These are phyloP conservation scores for Phytophthora litchii DNA, from an alignment of 352 stramenopile genomes.

Conservation along the genomic window DNA sequence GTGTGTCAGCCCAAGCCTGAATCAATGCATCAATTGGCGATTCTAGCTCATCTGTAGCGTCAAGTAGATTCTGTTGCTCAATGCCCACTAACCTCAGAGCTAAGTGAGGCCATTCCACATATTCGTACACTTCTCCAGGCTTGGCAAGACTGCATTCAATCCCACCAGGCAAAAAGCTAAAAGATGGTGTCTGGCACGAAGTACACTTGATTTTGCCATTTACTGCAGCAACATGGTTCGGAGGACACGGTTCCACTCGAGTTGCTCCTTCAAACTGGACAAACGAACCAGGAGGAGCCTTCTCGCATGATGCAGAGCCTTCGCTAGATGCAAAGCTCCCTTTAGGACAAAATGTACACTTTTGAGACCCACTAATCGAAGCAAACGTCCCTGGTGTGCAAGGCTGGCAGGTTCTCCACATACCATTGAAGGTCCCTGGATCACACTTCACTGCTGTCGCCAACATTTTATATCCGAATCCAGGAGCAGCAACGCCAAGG, in stretches of 20 bases:
- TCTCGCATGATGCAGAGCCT: slow-evolving; percentile 34
- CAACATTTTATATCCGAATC: slow-evolving; percentile 17
- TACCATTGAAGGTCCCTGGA: slow-evolving; percentile 45
- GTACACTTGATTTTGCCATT: slow-evolving; percentile 37
- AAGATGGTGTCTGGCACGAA: slow-evolving; percentile 32
- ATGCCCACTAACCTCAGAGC: slow-evolving; percentile 30
- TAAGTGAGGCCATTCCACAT: slow-evolving; percentile 41
- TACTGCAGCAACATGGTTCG: slow-evolving; percentile 22
- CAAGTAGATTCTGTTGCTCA: slow-evolving; percentile 15
- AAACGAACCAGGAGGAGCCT: slow-evolving; percentile 41
- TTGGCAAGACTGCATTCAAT: slow-evolving; percentile 31
- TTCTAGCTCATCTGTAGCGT: not conserved
- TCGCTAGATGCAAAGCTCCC: slow-evolving; percentile 40
- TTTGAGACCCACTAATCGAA: slow-evolving; percentile 2
- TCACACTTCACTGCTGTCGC: slow-evolving; percentile 29
- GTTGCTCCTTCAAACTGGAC: slow-evolving; percentile 37
- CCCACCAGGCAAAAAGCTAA: slow-evolving; percentile 42
- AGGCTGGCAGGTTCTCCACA: slow-evolving; percentile 29
- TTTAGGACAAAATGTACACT: slow-evolving; percentile 37
- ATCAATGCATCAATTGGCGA: slow-evolving; percentile 15
- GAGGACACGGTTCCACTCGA: slow-evolving; percentile 35
- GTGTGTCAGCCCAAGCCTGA: slow-evolving; percentile 26
- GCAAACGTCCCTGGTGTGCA: slow-evolving; percentile 45
- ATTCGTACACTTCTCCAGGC: slow-evolving; percentile 51
- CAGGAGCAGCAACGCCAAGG: slow-evolving; percentile 22